Conservation (phyloP, 805 yeast species). For the Kurtzmaniella fragi region DNA sequence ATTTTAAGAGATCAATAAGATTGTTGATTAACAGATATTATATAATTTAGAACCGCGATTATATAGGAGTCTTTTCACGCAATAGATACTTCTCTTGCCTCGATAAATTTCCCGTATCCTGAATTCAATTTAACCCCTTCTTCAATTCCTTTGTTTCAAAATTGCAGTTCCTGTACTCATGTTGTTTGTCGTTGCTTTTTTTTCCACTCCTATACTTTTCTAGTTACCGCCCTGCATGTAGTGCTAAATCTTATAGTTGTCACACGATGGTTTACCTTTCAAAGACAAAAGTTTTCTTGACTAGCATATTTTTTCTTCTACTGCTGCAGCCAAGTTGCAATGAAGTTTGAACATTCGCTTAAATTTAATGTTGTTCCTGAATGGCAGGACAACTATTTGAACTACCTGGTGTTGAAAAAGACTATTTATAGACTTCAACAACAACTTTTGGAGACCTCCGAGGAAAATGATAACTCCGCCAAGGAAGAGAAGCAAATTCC, state of each 20-base stretch:
- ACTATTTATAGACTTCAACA: slow-evolving; percentile 50
- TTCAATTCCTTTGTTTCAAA: too few species aligned
- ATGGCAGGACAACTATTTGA: slow-evolving; percentile 44
- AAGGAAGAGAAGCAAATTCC: slow-evolving; percentile 11
- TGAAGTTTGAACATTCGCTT: slow-evolving; percentile 48
- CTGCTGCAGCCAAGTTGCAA: slow-evolving; percentile 7
- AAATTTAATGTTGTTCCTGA: slow-evolving; percentile 52
- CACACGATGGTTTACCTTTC: neutral
- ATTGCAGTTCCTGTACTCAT: neutral
- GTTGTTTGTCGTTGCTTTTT: neutral
- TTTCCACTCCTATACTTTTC: too few species aligned
- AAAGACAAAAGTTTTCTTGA: neutral
- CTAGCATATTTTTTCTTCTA: neutral
- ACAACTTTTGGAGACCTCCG: slow-evolving; percentile 20
- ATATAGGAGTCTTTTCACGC: too few species aligned
- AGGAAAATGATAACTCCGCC: slow-evolving; percentile 21
- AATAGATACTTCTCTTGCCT: too few species aligned
- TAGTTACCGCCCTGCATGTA: too few species aligned
- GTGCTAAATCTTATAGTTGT: too few species aligned
- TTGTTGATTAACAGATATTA: too few species aligned
- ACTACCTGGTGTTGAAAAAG: slow-evolving; percentile 49
- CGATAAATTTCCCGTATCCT: too few species aligned
- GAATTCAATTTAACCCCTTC: too few species aligned
- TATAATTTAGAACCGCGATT: too few species aligned
- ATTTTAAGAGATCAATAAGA: too few species aligned